Evolutionary conservation across 202 grass and related monocot genomes (phyloP).

Genomic region (Schoenoplectus triqueter): DNA sequence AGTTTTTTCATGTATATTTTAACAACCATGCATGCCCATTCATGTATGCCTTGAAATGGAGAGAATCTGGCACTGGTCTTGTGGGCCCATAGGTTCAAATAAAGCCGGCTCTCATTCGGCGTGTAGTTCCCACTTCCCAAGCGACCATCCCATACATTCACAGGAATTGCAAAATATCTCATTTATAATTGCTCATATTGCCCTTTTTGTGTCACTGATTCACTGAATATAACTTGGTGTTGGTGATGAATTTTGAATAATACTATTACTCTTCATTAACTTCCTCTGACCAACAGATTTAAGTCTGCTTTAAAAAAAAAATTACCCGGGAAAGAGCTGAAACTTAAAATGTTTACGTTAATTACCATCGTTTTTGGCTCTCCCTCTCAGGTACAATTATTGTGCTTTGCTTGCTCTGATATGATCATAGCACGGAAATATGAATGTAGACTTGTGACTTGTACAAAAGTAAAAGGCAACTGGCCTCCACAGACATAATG

Average conservation of each 20-base stretch:
- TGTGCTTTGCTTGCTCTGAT: neutral
- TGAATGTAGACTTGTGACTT: slow-evolving; percentile 12
- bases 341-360: neutral
- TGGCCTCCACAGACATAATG: neutral
- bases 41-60: neutral
- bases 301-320: neutral
- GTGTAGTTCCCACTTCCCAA: neutral
- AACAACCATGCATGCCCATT: neutral
- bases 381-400: slow-evolving; percentile 1
- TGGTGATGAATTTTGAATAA: too few relatives aligned
- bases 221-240: too few relatives aligned
- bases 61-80: neutral
- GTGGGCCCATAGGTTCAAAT: neutral
- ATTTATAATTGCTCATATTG: slow-evolving; percentile 2
- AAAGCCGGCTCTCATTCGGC: neutral
- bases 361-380: neutral
- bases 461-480: neutral
- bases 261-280: too few relatives aligned
- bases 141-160: neutral
- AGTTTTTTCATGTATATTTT: neutral
- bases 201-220: neutral
- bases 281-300: too few relatives aligned
- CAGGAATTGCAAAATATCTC: neutral
- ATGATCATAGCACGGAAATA: slow-evolving; percentile 12
- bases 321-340: neutral